phyloP scores from a whole-genome alignment of 83 land plant genomes.

The Picea engelmannii region DNA sequence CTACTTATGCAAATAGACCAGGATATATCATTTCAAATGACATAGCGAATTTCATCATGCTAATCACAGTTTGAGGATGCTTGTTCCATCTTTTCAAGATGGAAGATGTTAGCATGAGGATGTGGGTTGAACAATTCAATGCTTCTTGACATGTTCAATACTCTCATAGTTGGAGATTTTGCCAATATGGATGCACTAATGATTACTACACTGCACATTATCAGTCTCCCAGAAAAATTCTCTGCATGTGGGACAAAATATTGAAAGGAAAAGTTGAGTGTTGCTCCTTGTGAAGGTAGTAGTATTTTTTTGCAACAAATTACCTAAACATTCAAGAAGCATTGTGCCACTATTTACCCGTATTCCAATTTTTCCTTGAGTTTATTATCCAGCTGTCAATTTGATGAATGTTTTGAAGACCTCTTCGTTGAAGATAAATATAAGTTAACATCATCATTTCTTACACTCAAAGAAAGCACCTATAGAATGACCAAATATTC shows the following conservation, averaged over 20 bases:
- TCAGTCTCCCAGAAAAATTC: conserved; percentile 91
- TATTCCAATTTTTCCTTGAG: too few species aligned
- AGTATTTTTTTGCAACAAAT: too few species aligned
- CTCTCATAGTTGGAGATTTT: conserved; percentile 16
- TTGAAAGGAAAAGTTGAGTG: conserved; percentile 39
- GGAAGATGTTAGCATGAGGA: conserved; percentile 45
- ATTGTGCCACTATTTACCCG: too few species aligned
- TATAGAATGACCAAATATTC: too few species aligned
- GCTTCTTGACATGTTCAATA: conserved; percentile 49
- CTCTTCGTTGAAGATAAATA: too few species aligned
- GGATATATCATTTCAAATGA: conserved; percentile 79
- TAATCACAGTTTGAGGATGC: conserved; percentile 65
- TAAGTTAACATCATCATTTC: too few species aligned
- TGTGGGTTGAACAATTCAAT: conserved; percentile 83
- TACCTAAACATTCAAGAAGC: too few species aligned
- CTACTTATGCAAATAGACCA: conserved; percentile 93
- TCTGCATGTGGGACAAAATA: conserved; percentile 84
- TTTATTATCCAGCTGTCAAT: too few species aligned
- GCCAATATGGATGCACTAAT: conserved; percentile 75
- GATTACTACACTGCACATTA: conserved; percentile 88
- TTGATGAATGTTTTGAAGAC: too few species aligned
- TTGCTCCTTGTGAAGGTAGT: conserved; percentile 44
- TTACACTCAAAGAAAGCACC: too few species aligned
- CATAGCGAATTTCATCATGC: conserved; percentile 63
- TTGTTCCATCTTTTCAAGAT: conserved; percentile 5